phyloP scores from a whole-genome alignment of 768 basidiomycete genomes.

The Suillus weaverae region DNA sequence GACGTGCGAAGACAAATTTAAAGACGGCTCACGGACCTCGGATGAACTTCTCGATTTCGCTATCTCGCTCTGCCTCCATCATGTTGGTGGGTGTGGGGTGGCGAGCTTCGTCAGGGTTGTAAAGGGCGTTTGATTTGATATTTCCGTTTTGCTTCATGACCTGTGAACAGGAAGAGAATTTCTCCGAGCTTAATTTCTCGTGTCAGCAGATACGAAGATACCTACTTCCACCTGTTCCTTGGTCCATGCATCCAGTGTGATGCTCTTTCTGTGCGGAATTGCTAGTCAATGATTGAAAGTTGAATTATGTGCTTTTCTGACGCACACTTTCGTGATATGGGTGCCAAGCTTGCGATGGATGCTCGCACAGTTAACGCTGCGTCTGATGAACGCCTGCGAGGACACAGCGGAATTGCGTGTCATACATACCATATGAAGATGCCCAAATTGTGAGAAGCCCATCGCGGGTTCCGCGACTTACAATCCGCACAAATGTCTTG shows the following conservation, averaged over 20 bases:
- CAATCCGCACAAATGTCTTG: constrained; percentile 92
- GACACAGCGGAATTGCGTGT: neutral
- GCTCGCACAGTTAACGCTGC: constrained; percentile 82
- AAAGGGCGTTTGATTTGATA: constrained; percentile 70
- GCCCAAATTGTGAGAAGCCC: constrained; percentile 88
- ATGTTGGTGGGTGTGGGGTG: constrained; percentile 82
- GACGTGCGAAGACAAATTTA: neutral
- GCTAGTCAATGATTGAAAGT: neutral
- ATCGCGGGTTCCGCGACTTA: constrained; percentile 80
- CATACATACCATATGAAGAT: constrained; percentile 79
- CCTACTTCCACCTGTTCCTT: constrained; percentile 87
- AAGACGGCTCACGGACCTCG: constrained; percentile 51
- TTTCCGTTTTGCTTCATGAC: constrained; percentile 83
- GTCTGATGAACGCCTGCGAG: constrained; percentile 12
- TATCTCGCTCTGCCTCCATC: constrained; percentile 78
- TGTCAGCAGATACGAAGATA: constrained; percentile 12
- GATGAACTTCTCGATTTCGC: constrained; percentile 90
- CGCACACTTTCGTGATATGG: constrained; percentile 91
- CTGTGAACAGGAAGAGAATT: constrained; percentile 39
- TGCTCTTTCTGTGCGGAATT: constrained; percentile 65
- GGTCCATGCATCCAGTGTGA: constrained; percentile 85
- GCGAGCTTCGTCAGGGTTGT: constrained; percentile 81
- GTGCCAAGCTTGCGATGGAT: constrained; percentile 95
- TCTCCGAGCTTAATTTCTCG: constrained; percentile 11
- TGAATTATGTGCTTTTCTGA: constrained; percentile 10